Percentiles rank a stretch among this genome's conserved stretches.
Evolutionary conservation across 805 yeast genomes (phyloP).

Genomic region (Myxozyma udenii): DNA sequence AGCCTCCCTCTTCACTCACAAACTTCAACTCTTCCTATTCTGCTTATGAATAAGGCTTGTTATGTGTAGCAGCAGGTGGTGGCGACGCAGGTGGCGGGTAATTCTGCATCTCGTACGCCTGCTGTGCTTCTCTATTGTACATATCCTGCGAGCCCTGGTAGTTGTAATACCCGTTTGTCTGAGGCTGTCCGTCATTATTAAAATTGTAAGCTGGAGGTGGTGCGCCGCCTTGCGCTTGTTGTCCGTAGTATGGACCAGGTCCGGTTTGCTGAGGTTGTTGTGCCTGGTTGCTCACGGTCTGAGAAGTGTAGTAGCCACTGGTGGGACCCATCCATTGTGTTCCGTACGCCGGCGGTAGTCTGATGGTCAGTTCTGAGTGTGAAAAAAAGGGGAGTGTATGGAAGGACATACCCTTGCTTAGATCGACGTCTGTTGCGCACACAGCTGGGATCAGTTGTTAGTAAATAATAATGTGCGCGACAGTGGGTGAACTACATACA

Average conservation of each 20-base stretch:
- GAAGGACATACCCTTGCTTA: slow-evolving; percentile 13
- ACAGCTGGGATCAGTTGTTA: slow-evolving; percentile 14
- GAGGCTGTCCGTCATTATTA: neutral
- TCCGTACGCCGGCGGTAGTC: slow-evolving; percentile 24
- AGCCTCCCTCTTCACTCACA: too few species aligned
- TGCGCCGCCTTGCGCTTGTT: slow-evolving; percentile 6
- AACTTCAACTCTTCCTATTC: neutral
- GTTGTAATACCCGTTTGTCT: slow-evolving; percentile 4
- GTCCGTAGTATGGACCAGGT: slow-evolving; percentile 18
- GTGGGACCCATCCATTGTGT: slow-evolving; percentile 22
- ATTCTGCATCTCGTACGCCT: slow-evolving; percentile 18
- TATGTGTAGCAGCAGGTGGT: slow-evolving; percentile 12
- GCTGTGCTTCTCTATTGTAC: too few species aligned
- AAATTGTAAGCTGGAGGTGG: slow-evolving; percentile 20
- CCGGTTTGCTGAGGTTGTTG: slow-evolving; percentile 5
- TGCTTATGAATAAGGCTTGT: neutral
- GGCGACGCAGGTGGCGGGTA: slow-evolving; percentile 20
- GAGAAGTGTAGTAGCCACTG: slow-evolving; percentile 9
- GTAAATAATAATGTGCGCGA: too few species aligned
- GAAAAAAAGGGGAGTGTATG: neutral
- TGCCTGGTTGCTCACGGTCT: neutral
- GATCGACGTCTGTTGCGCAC: slow-evolving; percentile 12
- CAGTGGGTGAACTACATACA: slow-evolving; percentile 17
- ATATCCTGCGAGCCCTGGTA: slow-evolving; percentile 6
- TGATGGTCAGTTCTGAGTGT: neutral